Base-by-base conservation (phyloP, 2,329 filamentous ascomycete genomes). In the Juglanconis oblonga region DNA sequence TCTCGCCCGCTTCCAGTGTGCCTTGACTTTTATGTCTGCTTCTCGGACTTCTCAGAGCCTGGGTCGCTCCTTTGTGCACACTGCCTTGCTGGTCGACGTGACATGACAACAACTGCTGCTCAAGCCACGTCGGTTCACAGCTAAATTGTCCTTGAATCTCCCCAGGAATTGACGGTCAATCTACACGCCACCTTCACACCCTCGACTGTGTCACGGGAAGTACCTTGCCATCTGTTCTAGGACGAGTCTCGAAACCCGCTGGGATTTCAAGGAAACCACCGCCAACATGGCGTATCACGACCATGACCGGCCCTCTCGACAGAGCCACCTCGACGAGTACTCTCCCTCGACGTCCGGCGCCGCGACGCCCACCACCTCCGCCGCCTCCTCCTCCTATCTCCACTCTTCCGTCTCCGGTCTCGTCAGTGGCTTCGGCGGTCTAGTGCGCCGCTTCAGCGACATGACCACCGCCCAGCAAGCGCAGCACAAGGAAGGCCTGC, bases 381-480 rank as follows among this genome's bases (percentile, higher is more conserved):
- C 66, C 32, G 57, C 60, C 52, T 67, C 68, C 5, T 71, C 72
- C 8, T 61, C 61, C 51, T 71, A 68, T 52, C 64, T 74, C 32
- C 62, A 72, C 17, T 68, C 65, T 24, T 72, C 72, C 32, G 66
- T 76, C 38, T 73, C 73, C 51, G 70, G 66, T 31, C 66, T 76
- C 29, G 74, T 72, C 58, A 70, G 65, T 63, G 79, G 82, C 73
- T 81, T 79, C 68, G 85, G 85, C 38, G 87, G 87, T 17, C 78
- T 92, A 55, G 84, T 91, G 64, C 84, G 89, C 40, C 87, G 88
- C 62, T 84, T 91, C 67, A 86, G 80, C 10, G 81, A 84, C 44
- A 58, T 72, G 72, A 61, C 68, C 70, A 62, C 66, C 67, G 56
- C 38, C 14, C 57, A 52, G 3, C 55, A 55, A 32, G 50, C 33